Evolutionary conservation across 1,139 yeast species (phyloP), one percentile per base, ranked within the genome.

Genomic region (Sugiyamaella novakii): DNA sequence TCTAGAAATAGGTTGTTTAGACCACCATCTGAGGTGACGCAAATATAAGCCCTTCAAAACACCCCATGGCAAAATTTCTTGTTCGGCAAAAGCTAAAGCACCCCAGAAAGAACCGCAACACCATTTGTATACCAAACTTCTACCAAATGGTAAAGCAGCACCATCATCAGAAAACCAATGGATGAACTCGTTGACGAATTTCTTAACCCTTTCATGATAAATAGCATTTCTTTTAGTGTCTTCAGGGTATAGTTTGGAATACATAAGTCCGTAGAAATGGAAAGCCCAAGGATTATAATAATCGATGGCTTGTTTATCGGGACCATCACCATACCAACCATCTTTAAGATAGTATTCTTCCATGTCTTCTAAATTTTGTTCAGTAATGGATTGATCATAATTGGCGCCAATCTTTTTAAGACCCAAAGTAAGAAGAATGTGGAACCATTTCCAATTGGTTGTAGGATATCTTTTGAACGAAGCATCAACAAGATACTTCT

Each of bases 281-380:
- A 66, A 58, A 3, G 70, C 70, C 56, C 62, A 66, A 8, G 65
- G 60, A 51, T 65, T 63, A 47, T 66, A 66, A 49, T 65, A 62
- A 54, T 66, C 70, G 40, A 65, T 59, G 24, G 57, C 55, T 24
- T 54, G 51, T 40, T 61, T 58, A 38, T 51, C 51, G 3, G 58
- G 55, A 2, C 54, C 52, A 30, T 55, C 58, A 3, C 69, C 67
- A 46, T 65, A 66, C 69, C 68, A 66, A 1, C 69, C 69, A 30
- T 64, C 66, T n/a, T 52, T 54, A 14, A 64, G 47, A 48, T 65
- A 64, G 49, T 61, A 54, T 12, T 38, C 41, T 22, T 65, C 66
- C 35, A 66, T 44, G 25, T 57, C 60, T 19, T 58, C 53, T 27
- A 65, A 51, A 37, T 59, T 56, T 18, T 51, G 51, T 19, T 57